Evolutionary conservation across 805 yeast genomes (phyloP).

Genomic region (Suhomyces pyralidae): DNA sequence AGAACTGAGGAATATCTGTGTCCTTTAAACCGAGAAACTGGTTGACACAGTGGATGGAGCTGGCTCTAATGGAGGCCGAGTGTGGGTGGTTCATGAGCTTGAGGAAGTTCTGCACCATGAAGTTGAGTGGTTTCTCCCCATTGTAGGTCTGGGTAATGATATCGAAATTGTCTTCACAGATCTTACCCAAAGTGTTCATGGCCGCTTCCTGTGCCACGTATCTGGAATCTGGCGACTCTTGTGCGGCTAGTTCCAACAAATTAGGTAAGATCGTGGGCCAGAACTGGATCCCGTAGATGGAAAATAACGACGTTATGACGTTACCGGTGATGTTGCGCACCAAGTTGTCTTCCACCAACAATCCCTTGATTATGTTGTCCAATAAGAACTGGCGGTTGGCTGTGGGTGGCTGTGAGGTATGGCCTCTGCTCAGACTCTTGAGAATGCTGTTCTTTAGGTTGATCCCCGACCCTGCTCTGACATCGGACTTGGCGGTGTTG

Average conservation of each 20-base stretch:
- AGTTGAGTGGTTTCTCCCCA: constrained; percentile 65
- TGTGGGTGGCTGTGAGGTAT: not conserved
- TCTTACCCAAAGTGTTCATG: constrained; percentile 74
- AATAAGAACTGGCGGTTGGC: constrained; percentile 33
- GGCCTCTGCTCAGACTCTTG: constrained; percentile 19
- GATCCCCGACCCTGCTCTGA: constrained; percentile 87
- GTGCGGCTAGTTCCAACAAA: constrained; percentile 57
- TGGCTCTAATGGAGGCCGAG: constrained; percentile 53
- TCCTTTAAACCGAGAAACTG: constrained; percentile 69
- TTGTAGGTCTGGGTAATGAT: constrained; percentile 62
- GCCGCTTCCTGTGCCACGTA: constrained; percentile 62
- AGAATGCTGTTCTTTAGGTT: constrained; percentile 74
- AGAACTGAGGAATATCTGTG: constrained; percentile 58
- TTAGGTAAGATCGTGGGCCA: constrained; percentile 79
- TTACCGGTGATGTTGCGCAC: constrained; percentile 88
- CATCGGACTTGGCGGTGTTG: constrained; percentile 44
- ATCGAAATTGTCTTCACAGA: constrained; percentile 82
- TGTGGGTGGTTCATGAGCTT: constrained; percentile 40
- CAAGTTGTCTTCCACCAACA: constrained; percentile 52
- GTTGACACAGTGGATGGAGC: constrained; percentile 67
- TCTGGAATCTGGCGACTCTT: constrained; percentile 8
- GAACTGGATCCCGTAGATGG: constrained; percentile 58
- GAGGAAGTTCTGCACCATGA: constrained; percentile 64
- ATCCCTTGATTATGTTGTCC: constrained; percentile 50
- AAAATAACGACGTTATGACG: constrained; percentile 78